Evolutionary conservation across 2,329 filamentous ascomycete genomes (phyloP).

Genomic region (Didymella arachidicola): DNA sequence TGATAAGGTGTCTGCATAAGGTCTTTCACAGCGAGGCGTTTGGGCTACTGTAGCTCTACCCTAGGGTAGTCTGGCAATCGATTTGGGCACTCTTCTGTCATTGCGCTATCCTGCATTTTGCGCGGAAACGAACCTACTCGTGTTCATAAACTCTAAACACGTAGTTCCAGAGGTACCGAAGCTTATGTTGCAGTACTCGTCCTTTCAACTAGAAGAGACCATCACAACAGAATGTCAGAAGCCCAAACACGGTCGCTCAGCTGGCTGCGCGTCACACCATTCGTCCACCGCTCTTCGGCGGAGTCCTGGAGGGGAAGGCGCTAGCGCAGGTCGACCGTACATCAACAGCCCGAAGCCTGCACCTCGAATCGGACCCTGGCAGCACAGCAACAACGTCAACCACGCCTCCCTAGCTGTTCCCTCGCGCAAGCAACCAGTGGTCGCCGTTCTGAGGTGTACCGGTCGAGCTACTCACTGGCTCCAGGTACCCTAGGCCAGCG

Average conservation of each 20-base stretch:
- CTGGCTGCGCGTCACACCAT: slow-evolving; percentile 29
- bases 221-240: slow-evolving; percentile 7
- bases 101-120: neutral
- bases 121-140: neutral
- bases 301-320: slow-evolving; percentile 26
- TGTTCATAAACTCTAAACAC: neutral
- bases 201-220: neutral
- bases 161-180: neutral
- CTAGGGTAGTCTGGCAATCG: slow-evolving; percentile 21
- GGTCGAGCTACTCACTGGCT: slow-evolving; percentile 7
- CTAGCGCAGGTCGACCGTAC: slow-evolving; percentile 31
- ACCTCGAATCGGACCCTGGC: slow-evolving; percentile 26
- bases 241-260: slow-evolving; percentile 12
- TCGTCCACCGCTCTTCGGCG: slow-evolving; percentile 18
- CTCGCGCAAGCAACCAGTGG: slow-evolving; percentile 8
- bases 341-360: slow-evolving; percentile 29
- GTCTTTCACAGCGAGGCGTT: slow-evolving; percentile 39
- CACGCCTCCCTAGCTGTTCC: slow-evolving; percentile 17
- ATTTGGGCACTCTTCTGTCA: neutral
- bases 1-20: slow-evolving; percentile 21
- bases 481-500: slow-evolving; percentile 9
- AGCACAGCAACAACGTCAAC: slow-evolving; percentile 21
- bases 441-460: slow-evolving; percentile 7
- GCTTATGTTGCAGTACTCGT: neutral
- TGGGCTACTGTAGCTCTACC: slow-evolving; percentile 23